Base-by-base conservation (phyloP, 176 grass and related monocot genomes). In the Oryza nivara region DNA sequence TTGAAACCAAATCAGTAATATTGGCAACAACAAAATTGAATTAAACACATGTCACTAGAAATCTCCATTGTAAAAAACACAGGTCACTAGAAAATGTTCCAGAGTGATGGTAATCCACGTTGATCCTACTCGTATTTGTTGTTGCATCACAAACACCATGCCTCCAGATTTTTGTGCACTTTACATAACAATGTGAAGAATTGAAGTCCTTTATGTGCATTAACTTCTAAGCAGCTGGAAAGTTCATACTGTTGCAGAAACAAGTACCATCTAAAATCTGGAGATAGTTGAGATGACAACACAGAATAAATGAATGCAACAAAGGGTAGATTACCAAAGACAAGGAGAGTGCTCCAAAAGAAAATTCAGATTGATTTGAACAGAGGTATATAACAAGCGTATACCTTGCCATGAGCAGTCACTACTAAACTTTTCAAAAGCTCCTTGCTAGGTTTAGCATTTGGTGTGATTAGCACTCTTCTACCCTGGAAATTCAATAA, bases 351-450 rank as follows among this genome's bases (percentile, higher is more conserved):
- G 1, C 34, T 67, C 16, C 46, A 75, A 70, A 47, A 35, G 9
- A 75, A 28, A 86, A 45, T 4, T 45, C 7, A 26, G 6, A 67
- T 65, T 30, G 9, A 28, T 66, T 47, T 35, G 16, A 25, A 77
- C 34, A 77, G 25, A 60, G 35, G 3, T 56, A 71, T 43, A 83
- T 40, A 72, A 41, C 43, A 79, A 80, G 70, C 69, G 43, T 80
- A 80, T 82, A 98, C 96, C 96, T 92, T 84, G 67, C 96, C 93
- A 89, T 40, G 65, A 83, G 87, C 74, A 74, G 91, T 93, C 60
- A 87, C 81, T n/a, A 98, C 91, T 80, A 98, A 89, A 79, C 80
- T 88, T 85, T 87, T 89, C 80, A 98, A 66, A 83, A 98, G 60
- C 44, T 93, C 89, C 84, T 85, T 89, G 84, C 82, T 81, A 66